These are phyloP conservation scores for Pseudogymnoascus sp. DNA, from an alignment of 2,329 filamentous ascomycete genomes.

Conservation along the genomic window DNA sequence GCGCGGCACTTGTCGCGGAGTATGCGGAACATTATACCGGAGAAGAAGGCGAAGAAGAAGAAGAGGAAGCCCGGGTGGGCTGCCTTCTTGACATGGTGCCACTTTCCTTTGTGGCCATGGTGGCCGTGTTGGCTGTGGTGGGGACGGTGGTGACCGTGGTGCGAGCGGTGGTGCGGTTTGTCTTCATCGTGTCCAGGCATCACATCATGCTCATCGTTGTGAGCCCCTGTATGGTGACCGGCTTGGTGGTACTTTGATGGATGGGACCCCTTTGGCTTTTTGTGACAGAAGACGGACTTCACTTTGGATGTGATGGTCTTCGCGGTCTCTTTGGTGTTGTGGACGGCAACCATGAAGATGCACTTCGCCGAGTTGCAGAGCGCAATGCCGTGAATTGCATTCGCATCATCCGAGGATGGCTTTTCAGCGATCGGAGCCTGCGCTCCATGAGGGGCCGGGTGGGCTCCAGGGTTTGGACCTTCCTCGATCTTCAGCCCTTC, in stretches of 20 bases:
- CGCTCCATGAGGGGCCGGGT: not conserved
- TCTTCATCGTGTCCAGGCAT: not conserved
- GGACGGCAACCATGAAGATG: not conserved
- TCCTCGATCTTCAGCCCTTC: not conserved
- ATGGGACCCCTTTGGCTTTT: not conserved
- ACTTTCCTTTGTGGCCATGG: not conserved
- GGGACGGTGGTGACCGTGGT: not conserved
- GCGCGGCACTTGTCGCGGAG: not conserved
- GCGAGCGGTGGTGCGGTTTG: not conserved
- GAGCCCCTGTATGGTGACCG: not conserved
- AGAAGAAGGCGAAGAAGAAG: not conserved
- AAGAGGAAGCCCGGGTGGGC: not conserved
- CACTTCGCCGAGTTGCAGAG: not conserved
- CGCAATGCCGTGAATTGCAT: not conserved
- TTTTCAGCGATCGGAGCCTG: not conserved
- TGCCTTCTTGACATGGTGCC: not conserved
- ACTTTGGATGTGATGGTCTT: not conserved
- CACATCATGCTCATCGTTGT: not conserved
- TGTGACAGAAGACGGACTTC: not conserved
- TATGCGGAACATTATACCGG: not conserved
- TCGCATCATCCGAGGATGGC: not conserved
- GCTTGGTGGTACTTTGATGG: not conserved
- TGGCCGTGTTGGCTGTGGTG: not conserved
- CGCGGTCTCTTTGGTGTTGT: constrained; percentile 4
- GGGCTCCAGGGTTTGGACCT: not conserved